A percentile compares a stretch with the other conserved stretches of the same genome.
phyloP scores from a whole-genome alignment of 495 filamentous ascomycete species.

The Tetracladium setigerum region DNA sequence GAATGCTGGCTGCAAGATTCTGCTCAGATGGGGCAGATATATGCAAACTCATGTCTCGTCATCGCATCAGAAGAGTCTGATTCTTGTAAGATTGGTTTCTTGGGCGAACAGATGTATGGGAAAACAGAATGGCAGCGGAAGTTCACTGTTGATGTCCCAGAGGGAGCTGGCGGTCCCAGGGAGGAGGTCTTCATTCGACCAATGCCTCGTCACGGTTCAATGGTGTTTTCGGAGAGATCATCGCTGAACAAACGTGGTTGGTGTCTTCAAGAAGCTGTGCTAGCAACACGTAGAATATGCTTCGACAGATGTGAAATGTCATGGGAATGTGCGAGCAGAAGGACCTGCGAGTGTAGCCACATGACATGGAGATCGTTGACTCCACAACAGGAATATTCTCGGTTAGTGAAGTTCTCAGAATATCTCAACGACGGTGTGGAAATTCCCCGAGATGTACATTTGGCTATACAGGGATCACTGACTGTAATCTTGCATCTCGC shows the following conservation, averaged over 20 bases:
- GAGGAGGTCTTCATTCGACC: not conserved
- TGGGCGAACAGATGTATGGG: not conserved
- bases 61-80: slow-evolving; percentile 12
- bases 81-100: slow-evolving; percentile 3
- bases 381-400: not conserved
- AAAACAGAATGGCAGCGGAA: not conserved
- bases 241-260: slow-evolving; percentile 13
- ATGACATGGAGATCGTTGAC: slow-evolving; percentile 29
- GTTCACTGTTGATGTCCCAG: not conserved
- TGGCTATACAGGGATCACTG: not conserved
- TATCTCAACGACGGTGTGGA: too few relatives aligned
- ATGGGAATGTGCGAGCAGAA: slow-evolving; percentile 4
- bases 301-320: slow-evolving; percentile 15
- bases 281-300: slow-evolving; percentile 6
- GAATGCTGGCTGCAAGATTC: slow-evolving; percentile 21
- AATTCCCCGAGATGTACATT: too few relatives aligned
- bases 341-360: slow-evolving; percentile 19
- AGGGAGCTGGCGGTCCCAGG: not conserved
- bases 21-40: slow-evolving; percentile 21
- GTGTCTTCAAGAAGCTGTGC: slow-evolving; percentile 16
- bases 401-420: too few relatives aligned
- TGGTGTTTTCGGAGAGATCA: too few relatives aligned
- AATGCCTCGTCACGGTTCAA: not conserved
- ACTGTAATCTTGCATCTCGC: too few relatives aligned
- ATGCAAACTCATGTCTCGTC: slow-evolving; percentile 18